Conservation (phyloP, 192 early-diverging fungal genomes). For the Coemansia sp. region DNA sequence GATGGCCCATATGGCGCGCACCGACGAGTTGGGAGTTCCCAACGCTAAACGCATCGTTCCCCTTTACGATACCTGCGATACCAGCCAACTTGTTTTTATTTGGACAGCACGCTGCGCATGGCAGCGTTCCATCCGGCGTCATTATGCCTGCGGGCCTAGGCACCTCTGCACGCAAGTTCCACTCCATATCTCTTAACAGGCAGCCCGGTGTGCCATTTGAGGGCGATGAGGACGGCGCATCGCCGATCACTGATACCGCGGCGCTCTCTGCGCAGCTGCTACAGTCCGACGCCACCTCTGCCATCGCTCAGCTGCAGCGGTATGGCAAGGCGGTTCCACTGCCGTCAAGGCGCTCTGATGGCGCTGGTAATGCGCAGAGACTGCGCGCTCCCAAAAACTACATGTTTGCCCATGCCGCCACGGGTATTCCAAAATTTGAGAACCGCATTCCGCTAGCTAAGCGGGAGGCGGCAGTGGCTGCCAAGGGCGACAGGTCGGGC, state of each 20-base stretch:
- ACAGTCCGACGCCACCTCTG: conserved; percentile 12
- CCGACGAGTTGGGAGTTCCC: conserved; percentile 45
- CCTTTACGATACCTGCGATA: conserved; percentile 50
- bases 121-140: conserved; percentile 31
- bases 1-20: conserved; percentile 27
- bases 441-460: conserved; percentile 30
- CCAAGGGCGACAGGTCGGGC: not conserved
- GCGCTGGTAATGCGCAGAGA: conserved; percentile 3
- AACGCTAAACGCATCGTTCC: conserved; percentile 49
- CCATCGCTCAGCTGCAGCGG: conserved; percentile 10
- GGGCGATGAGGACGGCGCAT: conserved; percentile 9
- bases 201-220: conserved; percentile 45
- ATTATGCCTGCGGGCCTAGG: conserved; percentile 48
- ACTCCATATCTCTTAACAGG: conserved; percentile 42
- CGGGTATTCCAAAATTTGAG: conserved; percentile 58
- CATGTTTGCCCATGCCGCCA: conserved; percentile 61
- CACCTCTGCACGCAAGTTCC: conserved; percentile 51
- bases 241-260: conserved; percentile 15
- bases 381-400: conserved; percentile 42
- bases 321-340: conserved; percentile 7
- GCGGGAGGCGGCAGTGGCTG: conserved; percentile 1
- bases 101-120: conserved; percentile 20
- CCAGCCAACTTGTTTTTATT: conserved; percentile 34
- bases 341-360: conserved; percentile 28
- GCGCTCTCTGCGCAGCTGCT: conserved; percentile 23